Base-by-base conservation (phyloP, 129 eudicot species). In the Oenanthe sinensis region DNA sequence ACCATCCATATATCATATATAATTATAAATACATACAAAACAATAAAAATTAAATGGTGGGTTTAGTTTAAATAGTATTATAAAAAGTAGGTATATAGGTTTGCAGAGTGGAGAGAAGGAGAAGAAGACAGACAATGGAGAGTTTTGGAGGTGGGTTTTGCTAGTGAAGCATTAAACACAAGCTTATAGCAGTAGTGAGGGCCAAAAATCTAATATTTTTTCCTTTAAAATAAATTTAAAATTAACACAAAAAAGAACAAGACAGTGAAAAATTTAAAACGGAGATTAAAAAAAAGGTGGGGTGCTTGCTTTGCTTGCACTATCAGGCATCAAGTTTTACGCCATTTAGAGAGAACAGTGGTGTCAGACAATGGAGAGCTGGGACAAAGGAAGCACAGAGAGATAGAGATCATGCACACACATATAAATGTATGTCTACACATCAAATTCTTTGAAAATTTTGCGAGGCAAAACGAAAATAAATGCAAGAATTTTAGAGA, bases 301-400 rank as follows among this genome's bases (percentile, higher is more conserved):
- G 83, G 80, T 50, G 60, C 40, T 87, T 88, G 93, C 93, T 92
- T 92, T 90, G 93, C 93, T 92, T 92, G 90, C 90, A 92, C 87
- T 85, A 92, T 75, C 90, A 92, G 97, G 84, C 89, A 92, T 88
- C 93, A 90, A 90, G 90, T 83, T 90, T 30, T 87, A 87, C 87
- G 83, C 88, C 92, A 84, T 77, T 48, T 82, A 71, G 82, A 85
- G 80, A 80, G 69, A 43, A 65, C 79, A 77, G 78, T 80, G 6
- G 84, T 87, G 84, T 81, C 86, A 87, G 90, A 82, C 76, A 84
- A 84, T 83, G 82, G 85, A 76, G 82, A 80, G 81, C 26, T 9
- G 14, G 79, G 44, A 80, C 76, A 72, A 80, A 77, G 67, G 80
- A 67, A 62, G 20, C 14, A 26, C 39, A 42, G 65, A 44, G 65